Evolutionary conservation across 176 grass and related monocot species (phyloP).

Genomic region (Leersia perrieri): DNA sequence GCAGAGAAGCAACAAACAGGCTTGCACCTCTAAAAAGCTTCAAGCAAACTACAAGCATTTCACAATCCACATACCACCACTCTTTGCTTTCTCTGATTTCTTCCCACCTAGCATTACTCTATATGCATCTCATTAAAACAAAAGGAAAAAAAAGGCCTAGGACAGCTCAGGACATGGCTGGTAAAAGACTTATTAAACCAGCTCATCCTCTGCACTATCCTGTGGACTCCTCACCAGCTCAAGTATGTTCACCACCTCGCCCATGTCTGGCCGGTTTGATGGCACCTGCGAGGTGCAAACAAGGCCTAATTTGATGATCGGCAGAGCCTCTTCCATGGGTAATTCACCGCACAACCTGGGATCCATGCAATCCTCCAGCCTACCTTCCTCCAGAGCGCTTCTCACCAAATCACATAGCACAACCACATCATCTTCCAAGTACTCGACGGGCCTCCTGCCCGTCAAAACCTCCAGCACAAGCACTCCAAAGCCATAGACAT

Average conservation of each 20-base stretch:
- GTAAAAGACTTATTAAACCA: slow-evolving; percentile 45
- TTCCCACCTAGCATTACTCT: slow-evolving; percentile 20
- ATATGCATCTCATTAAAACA: slow-evolving; percentile 48
- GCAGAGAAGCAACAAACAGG: slow-evolving; percentile 35
- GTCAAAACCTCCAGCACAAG: slow-evolving; percentile 72
- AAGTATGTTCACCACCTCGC: slow-evolving; percentile 76
- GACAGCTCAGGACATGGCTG: neutral
- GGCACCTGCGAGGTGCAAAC: slow-evolving; percentile 93
- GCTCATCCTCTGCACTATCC: slow-evolving; percentile 56
- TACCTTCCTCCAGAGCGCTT: slow-evolving; percentile 72
- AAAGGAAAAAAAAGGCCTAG: slow-evolving; percentile 28
- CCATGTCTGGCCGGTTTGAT: slow-evolving; percentile 86
- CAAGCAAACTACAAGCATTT: slow-evolving; percentile 50
- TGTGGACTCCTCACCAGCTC: slow-evolving; percentile 72
- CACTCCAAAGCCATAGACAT: slow-evolving; percentile 84
- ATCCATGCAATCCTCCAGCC: slow-evolving; percentile 69
- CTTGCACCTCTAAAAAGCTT: slow-evolving; percentile 21
- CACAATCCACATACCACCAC: slow-evolving; percentile 36
- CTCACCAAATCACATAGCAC: slow-evolving; percentile 81
- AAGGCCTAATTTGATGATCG: slow-evolving; percentile 82
- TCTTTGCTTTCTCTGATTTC: neutral
- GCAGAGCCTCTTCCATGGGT: slow-evolving; percentile 64
- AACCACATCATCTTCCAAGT: slow-evolving; percentile 94
- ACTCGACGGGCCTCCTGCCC: slow-evolving; percentile 72
- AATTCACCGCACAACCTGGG: slow-evolving; percentile 60